Evolutionary conservation across 306 rosid species (phyloP), one percentile per base, ranked within the genome.

Genomic region (Betula pendula): DNA sequence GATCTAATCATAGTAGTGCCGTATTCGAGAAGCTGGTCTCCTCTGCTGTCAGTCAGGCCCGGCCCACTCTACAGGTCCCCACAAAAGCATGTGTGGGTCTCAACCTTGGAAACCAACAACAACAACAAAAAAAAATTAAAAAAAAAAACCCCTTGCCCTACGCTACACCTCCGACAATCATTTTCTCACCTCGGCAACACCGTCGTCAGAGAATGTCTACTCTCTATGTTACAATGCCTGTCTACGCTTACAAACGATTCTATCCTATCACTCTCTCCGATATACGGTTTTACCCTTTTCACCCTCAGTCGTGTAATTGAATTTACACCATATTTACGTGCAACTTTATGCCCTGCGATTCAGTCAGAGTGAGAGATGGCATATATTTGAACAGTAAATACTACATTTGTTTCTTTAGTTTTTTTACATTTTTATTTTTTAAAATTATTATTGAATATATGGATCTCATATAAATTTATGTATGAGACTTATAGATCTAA

Each of bases 121-220:
- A n/a, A n/a, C n/a, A n/a, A 71, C 31, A 29, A 29, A 29, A 29
- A 29, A 29, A 29, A 1, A 1, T 2, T 29, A 1, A 29, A 1
- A 29, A 29, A 1, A 72, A 25, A 3, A 2, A 4, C 27, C 10
- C 55, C n/a, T 11, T 16, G 7, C 47, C 68, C 65, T 72, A 72
- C 53, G 29, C 65, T 24, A 40, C 58, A 52, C 65, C 13, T 10
- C 27, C 69, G 49, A 65, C 68, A 76, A 68, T 76, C 68, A 52
- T 68, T 76, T 51, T 52, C 25, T 4, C 44, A 15, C 58, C 22
- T 65, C 70, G 70, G 27, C 70, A 19, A 60, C 8, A 65, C 59
- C 45, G 29, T 35, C 55, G 35, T 50, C 83, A 74, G 83, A 68
- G 83, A 80, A 80, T 80, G 83, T 74, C 79, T 67, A 44, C 62